phyloP scores from a whole-genome alignment of 192 early-diverging fungal genomes.

The Entrophospora sp. region DNA sequence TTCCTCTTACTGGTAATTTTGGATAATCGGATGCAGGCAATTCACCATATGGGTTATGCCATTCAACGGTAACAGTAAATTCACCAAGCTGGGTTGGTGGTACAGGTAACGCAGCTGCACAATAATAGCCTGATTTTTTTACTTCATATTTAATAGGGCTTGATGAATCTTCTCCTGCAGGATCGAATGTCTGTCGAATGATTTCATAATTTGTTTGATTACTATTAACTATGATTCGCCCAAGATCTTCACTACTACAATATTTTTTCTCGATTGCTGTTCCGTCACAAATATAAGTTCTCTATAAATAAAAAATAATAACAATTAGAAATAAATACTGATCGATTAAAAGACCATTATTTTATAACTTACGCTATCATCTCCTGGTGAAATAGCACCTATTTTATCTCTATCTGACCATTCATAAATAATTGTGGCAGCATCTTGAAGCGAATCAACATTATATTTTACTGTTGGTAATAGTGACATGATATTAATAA shows the following conservation, averaged over 20 bases:
- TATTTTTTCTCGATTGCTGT: conserved; percentile 42
- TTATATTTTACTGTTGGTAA: conserved; percentile 22
- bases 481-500: neutral
- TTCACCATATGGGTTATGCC: conserved; percentile 73
- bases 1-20: conserved; percentile 60
- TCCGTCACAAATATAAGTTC: conserved; percentile 45
- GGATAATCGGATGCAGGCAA: conserved; percentile 84
- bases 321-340: neutral
- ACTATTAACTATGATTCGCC: conserved; percentile 36
- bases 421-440: conserved; percentile 29
- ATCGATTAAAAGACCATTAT: no score
- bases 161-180: conserved; percentile 31
- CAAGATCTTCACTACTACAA: no score
- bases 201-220: conserved; percentile 23
- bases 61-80: conserved; percentile 52
- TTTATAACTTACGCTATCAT: neutral
- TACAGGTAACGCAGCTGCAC: conserved; percentile 46
- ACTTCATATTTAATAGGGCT: conserved; percentile 58
- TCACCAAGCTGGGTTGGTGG: neutral
- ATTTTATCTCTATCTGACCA: conserved; percentile 28
- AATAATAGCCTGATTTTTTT: conserved; percentile 78
- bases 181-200: conserved; percentile 23
- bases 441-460: conserved; percentile 15
- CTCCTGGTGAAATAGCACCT: conserved; percentile 14
- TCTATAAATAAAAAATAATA: conserved; percentile 5